Base-by-base conservation (phyloP, 148 eudicot genomes). In the Oxyria digyna region DNA sequence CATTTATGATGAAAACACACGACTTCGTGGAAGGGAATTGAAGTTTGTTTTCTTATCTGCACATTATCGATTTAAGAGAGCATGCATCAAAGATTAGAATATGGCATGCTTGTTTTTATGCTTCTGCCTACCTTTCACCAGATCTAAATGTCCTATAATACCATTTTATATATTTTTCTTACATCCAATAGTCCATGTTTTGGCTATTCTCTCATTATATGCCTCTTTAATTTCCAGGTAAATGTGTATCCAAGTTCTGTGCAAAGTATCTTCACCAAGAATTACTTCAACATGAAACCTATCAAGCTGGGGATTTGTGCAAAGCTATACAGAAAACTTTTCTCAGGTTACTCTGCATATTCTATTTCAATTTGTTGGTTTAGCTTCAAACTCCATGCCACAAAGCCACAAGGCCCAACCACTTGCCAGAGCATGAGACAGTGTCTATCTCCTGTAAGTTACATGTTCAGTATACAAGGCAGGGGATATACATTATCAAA, bases 261-360 rank as follows among this genome's bases (percentile, higher is more conserved):
- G 88, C 88, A 43, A 89, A 87, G 79, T 81, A 78, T 82, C 89
- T 89, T 72, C 96, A 89, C 81, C 84, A 83, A 78, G 83, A 87
- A 75, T 75, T 89, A 33, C 81, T 87, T 71, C 71, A 74, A 73
- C 73, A 85, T 77, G 87, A 83, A 76, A 79, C 86, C 54, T 79
- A 85, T 66, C 31, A 63, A 45, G 78, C 78, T 40, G 92, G 96
- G 50, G 92, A 85, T 72, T 69, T 89, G 46, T 78, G 46, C 46
- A 72, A 73, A 76, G 72, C 91, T 73, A 52, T 84, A 45, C 84
- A 72, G 70, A 79, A 77, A 76, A 67, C 86, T 13, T 89, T 87
- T 80, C 84, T 89, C 72, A 89, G 96, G 96, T 87, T 62, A 49
- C 65, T 59, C 37, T 59, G 65, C 65, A 29, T 29, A 59, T 59